Evolutionary conservation across 495 filamentous ascomycete species (phyloP).

Genomic region (Chaetomium tenue): DNA sequence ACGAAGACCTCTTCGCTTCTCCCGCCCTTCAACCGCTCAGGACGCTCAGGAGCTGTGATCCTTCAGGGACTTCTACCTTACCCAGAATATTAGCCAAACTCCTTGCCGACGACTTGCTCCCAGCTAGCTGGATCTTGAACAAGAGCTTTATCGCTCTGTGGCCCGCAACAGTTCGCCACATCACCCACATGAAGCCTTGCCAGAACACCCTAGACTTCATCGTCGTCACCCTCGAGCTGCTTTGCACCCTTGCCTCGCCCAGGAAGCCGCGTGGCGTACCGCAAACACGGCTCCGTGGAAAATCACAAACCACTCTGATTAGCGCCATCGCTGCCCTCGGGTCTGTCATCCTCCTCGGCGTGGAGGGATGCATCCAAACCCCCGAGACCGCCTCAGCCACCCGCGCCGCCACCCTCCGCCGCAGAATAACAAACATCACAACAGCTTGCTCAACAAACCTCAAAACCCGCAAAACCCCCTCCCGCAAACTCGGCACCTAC

Average conservation of each 20-base stretch:
- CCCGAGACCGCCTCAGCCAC: not conserved
- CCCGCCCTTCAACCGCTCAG: conserved; percentile 34
- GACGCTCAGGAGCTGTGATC: conserved; percentile 32
- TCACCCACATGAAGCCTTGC: conserved; percentile 34
- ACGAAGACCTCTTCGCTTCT: conserved; percentile 31
- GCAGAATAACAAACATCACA: conserved; percentile 27
- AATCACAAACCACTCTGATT: conserved; percentile 24
- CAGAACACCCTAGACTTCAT: conserved; percentile 42
- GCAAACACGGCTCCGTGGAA: conserved; percentile 21
- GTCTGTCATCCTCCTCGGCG: conserved; percentile 25
- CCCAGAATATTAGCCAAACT: conserved; percentile 40
- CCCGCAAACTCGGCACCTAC: conserved; percentile 31
- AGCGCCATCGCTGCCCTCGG: conserved; percentile 25
- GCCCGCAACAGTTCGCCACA: conserved; percentile 31
- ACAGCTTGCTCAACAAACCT: conserved; percentile 19
- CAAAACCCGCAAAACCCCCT: conserved; percentile 11
- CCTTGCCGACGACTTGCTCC: conserved; percentile 37
- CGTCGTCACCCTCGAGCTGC: conserved; percentile 33
- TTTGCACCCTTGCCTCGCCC: conserved; percentile 32
- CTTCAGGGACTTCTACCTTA: conserved; percentile 30
- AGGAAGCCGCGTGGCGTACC: conserved; percentile 15
- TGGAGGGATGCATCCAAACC: conserved; percentile 15
- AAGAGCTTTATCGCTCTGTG: conserved; percentile 42
- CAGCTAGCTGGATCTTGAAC: conserved; percentile 47
- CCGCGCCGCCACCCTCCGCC: conserved; percentile 15